These are phyloP conservation scores for Magnusiomyces paraingens DNA, from an alignment of 1,139 yeast genomes.

Conservation along the genomic window DNA sequence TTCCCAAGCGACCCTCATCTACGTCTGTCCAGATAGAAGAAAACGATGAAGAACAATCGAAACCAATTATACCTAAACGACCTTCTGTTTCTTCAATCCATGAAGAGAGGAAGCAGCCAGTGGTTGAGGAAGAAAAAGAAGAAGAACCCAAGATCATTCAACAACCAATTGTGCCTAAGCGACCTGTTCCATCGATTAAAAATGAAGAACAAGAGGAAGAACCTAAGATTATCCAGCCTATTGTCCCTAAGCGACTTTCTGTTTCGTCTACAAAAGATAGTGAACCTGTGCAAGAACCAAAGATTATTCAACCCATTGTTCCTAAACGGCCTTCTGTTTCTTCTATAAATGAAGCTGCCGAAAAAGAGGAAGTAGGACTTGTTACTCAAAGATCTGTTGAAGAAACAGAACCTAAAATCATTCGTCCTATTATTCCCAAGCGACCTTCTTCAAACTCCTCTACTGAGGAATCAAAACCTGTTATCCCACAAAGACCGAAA, in stretches of 20 bases:
- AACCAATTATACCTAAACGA: neutral
- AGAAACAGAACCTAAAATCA: neutral
- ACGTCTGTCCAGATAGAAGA: neutral
- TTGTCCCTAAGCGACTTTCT: no score
- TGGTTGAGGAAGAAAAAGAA: neutral
- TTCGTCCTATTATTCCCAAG: neutral
- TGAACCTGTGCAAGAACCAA: neutral
- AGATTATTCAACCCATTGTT: neutral
- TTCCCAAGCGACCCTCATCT: slow-evolving; percentile 5
- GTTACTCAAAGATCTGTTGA: neutral
- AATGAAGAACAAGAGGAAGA: neutral
- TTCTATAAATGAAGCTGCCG: neutral
- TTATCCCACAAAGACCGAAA: neutral
- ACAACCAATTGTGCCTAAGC: neutral
- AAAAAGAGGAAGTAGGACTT: neutral
- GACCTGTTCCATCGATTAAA: neutral
- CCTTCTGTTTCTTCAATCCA: neutral
- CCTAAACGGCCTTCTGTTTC: neutral
- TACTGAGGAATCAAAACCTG: neutral
- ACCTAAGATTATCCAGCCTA: neutral
- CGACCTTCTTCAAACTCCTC: neutral
- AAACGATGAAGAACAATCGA: neutral
- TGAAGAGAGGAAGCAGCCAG: no score
- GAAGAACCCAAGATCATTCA: neutral
- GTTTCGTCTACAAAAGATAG: neutral